Base-by-base conservation (phyloP, 345 rosid species). In the Camelina sativa region DNA sequence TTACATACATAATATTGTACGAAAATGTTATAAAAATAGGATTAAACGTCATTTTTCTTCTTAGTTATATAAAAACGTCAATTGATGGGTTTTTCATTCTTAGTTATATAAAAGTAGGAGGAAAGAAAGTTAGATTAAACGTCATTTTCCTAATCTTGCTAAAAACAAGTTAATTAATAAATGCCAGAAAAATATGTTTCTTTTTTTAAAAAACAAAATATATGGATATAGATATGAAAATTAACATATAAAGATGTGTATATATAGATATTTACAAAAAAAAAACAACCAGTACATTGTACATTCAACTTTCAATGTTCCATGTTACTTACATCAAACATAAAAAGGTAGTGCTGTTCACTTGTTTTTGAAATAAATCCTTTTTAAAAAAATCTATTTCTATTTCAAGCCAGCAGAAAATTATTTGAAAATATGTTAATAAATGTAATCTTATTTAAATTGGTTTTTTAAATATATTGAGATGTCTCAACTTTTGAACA, bases 71-170 rank as follows among this genome's bases (percentile, higher is more conserved):
- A 17, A 17, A 17, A 17, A 17, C 17, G 17, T 17, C 17, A 17
- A 17, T 17, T 17, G 17, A 0, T 17, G 19, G 8, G 17, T 12
- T 52, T 73, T 44, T 44, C 53, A 65, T 35, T 47, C 48, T 66
- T 56, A 44, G 37, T 22, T 58, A 25, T 11, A 37, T 30, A 10
- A 1, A 3, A 10, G 56, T 10, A 20, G 13, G 7, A 4, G n/a
- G 8, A 23, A 60, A 61, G 2, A 25, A 48, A 2, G 5, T 16
- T 30, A 16, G 35, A 22, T 20, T 34, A 22, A 35, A 75, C 47
- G 55, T 59, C 73, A 19, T 75, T 75, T 75, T 75, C 48, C 19
- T 38, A 47, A 47, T 47, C 52, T 47, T 16, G 22, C 52, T 16
- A 47, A 16, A 16, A 5, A 7, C 3, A 5, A 44, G 16, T 44